Evolutionary conservation across 768 basidiomycete species (phyloP).

Genomic region (Cystobasidium ongulense): DNA sequence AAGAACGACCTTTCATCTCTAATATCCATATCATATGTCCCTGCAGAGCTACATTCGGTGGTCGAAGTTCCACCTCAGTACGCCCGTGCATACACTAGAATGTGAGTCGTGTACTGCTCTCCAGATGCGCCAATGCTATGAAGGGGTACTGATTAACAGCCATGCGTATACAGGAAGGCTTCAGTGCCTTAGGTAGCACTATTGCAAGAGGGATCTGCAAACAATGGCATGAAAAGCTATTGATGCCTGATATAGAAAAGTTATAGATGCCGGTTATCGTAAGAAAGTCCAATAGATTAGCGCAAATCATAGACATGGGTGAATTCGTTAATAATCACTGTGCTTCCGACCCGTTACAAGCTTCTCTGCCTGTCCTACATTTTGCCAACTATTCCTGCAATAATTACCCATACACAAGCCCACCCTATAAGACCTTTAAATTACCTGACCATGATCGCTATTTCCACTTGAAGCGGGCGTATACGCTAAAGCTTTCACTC

Average conservation of each 20-base stretch:
- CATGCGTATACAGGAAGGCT: neutral
- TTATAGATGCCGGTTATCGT: too few species aligned
- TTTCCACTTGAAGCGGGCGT: neutral
- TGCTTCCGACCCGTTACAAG: too few species aligned
- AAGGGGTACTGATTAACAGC: neutral
- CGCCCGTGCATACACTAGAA: slow-evolving; percentile 31
- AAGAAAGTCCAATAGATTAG: too few species aligned
- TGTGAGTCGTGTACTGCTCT: neutral
- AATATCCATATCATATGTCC: neutral
- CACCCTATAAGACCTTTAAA: neutral
- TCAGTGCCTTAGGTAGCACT: too few species aligned
- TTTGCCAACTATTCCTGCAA: neutral
- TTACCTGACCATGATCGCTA: neutral
- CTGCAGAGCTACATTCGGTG: slow-evolving; percentile 26
- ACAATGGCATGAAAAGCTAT: too few species aligned
- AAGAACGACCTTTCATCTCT: neutral
- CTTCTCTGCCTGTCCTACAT: neutral
- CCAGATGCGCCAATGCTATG: neutral
- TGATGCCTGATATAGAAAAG: too few species aligned
- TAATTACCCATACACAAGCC: slow-evolving; percentile 4
- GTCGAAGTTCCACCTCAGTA: slow-evolving; percentile 31
- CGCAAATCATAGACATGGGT: too few species aligned
- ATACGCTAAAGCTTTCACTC: neutral
- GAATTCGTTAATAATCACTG: too few species aligned
- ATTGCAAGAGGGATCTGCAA: too few species aligned